Conservation (phyloP, 371 early-diverging fungal genomes). For the Zopfochytrium polystomum region DNA sequence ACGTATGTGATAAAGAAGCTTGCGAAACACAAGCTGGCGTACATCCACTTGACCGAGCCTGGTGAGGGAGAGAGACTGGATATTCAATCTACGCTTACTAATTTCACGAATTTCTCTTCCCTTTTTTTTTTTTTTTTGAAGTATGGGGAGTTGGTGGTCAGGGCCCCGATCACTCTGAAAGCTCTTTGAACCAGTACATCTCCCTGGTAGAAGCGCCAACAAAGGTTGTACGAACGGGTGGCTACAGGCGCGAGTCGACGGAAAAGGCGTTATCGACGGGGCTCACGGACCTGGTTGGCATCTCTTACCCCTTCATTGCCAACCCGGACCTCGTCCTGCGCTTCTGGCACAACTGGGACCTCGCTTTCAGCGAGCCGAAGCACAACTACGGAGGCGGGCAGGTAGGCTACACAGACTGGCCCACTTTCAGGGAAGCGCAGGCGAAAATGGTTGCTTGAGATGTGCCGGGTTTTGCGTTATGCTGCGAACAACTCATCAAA, state of each 20-base stretch:
- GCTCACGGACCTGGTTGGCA: slow-evolving; percentile 39
- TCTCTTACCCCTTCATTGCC: slow-evolving; percentile 40
- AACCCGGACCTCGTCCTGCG: slow-evolving; percentile 47
- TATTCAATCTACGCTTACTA: too few relatives aligned
- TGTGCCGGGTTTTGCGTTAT: too few relatives aligned
- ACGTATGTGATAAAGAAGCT: slow-evolving; percentile 30
- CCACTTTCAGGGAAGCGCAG: slow-evolving; percentile 29
- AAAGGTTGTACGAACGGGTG: slow-evolving; percentile 35
- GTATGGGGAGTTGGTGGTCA: too few relatives aligned
- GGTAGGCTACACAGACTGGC: slow-evolving; percentile 31
- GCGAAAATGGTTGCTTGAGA: too few relatives aligned
- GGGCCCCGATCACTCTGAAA: slow-evolving; percentile 29
- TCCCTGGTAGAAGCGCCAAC: slow-evolving; percentile 19
- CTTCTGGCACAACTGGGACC: slow-evolving; percentile 29
- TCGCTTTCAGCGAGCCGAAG: slow-evolving; percentile 10
- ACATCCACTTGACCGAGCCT: slow-evolving; percentile 40
- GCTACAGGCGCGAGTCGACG: slow-evolving; percentile 30
- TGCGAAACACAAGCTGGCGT: slow-evolving; percentile 28
- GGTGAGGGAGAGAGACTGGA: slow-evolving; percentile 21
- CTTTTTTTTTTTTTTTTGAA: too few relatives aligned
- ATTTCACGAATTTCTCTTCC: too few relatives aligned
- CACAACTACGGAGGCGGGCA: slow-evolving; percentile 29
- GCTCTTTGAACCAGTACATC: slow-evolving; percentile 25
- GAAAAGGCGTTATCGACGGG: slow-evolving; percentile 23
- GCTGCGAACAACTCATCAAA: too few relatives aligned